These are phyloP conservation scores for Chrysoporthe deuterocubensis DNA, from an alignment of 2,329 filamentous ascomycete species.

Conservation along the genomic window DNA sequence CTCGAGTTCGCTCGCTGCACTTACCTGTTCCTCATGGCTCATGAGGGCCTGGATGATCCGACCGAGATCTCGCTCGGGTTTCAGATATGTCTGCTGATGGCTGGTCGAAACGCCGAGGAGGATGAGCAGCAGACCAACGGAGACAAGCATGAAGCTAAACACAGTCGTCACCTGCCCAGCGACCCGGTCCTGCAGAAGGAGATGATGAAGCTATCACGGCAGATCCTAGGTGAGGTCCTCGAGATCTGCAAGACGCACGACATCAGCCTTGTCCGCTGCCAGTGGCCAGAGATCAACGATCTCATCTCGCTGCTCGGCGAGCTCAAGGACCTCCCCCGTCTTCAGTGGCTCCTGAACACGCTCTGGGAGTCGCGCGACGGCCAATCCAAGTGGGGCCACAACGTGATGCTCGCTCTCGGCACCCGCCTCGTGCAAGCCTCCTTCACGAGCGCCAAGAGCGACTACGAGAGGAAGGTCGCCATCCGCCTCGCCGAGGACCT, in stretches of 20 bases:
- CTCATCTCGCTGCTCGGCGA: conserved; percentile 10
- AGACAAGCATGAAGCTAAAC: neutral
- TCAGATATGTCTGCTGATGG: conserved; percentile 8
- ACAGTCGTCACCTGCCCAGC: neutral
- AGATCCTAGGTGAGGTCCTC: conserved; percentile 9
- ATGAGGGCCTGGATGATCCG: conserved; percentile 9
- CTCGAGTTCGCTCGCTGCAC: conserved; percentile 6
- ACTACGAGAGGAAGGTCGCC: conserved; percentile 8
- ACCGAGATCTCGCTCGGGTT: conserved; percentile 13
- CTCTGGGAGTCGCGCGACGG: conserved; percentile 14
- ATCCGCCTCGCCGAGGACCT: conserved; percentile 13
- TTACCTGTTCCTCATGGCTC: conserved; percentile 11
- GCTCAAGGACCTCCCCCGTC: conserved; percentile 7
- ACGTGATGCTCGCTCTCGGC: conserved; percentile 17
- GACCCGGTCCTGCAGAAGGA: neutral
- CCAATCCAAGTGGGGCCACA: conserved; percentile 6
- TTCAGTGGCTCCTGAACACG: conserved; percentile 11
- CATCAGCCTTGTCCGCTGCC: conserved; percentile 12
- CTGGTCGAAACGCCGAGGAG: neutral
- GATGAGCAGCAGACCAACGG: neutral
- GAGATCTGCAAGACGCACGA: conserved; percentile 16
- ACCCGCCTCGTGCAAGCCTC: conserved; percentile 10
- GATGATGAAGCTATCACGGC: neutral
- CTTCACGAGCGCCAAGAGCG: neutral
- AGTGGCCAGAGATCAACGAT: conserved; percentile 8